A percentile compares a stretch with the other conserved stretches of the same genome.
These are phyloP conservation scores for Pyronema omphalodes DNA, from an alignment of 495 filamentous ascomycete genomes.

Conservation along the genomic window DNA sequence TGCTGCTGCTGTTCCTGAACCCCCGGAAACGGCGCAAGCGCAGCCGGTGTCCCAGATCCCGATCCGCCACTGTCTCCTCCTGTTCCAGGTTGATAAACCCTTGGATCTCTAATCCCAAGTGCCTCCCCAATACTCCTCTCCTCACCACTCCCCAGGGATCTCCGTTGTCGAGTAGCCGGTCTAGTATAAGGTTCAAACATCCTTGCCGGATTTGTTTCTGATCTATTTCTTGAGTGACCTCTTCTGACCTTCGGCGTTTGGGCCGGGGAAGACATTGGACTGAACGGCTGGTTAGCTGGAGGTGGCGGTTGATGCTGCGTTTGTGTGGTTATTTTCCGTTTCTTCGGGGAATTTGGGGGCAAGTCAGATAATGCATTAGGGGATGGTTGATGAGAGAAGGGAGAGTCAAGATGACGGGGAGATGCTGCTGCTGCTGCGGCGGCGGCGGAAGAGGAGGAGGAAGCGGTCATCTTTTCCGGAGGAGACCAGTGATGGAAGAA, in stretches of 20 bases:
- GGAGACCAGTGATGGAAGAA: constrained; percentile 91
- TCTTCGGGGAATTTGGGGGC: constrained; percentile 44
- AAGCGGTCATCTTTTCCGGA: constrained; percentile 28
- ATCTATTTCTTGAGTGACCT: constrained; percentile 51
- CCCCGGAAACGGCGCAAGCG: too few species aligned
- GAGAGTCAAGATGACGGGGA: constrained; percentile 30
- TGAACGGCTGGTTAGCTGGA: constrained; percentile 14
- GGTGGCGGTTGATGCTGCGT: constrained; percentile 36
- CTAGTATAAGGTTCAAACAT: constrained; percentile 25
- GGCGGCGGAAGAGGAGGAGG: too few species aligned
- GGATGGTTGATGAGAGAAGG: constrained; percentile 33
- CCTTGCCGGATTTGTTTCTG: constrained; percentile 36
- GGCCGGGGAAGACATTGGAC: constrained; percentile 35
- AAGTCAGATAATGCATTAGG: constrained; percentile 30
- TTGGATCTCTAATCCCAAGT: neutral
- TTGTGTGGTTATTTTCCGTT: constrained; percentile 45
- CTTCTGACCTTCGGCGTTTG: constrained; percentile 40
- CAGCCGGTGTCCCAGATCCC: neutral
- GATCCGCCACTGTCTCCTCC: constrained; percentile 7
- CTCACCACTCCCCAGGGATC: constrained; percentile 24
- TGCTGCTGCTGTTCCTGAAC: constrained; percentile 5
- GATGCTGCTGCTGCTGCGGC: too few species aligned
- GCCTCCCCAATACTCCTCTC: neutral
- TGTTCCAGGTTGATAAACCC: neutral
- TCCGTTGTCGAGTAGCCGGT: constrained; percentile 27